Base-by-base conservation (phyloP, 2,329 filamentous ascomycete genomes). In the Zarea fungicola region DNA sequence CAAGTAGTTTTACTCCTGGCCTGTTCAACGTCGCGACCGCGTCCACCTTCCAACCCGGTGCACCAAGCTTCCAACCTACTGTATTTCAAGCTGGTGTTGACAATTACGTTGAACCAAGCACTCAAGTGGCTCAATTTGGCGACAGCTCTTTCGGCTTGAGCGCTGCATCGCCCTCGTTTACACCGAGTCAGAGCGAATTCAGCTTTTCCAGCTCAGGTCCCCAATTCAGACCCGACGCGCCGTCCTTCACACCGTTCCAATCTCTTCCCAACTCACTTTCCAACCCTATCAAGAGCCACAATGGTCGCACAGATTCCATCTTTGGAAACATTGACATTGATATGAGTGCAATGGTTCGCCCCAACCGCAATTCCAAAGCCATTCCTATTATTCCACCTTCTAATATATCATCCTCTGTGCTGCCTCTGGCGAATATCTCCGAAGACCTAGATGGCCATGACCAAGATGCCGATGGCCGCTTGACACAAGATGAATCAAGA, bases 311-410 rank as follows among this genome's bases (percentile, higher is more conserved):
- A 1, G 69, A 69, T 53, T 76, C 78, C 45, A 87, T 90, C 57
- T 89, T 90, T 62, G 77, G 81, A 42, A 83, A 83, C 35, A 84
- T 91, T 55, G 78, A 81, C 54, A 69, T 87, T 26, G 78, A 74
- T 48, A 65, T 75, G 26, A 74, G 77, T 13, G 83, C 88, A 19
- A 76, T 82, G 42, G 69, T 80, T 23, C 86, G 86, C 59, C 78
- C 84, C 6, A 65, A 69, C 1, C 89, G 87, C 67, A 83, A 81
- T 57, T 88, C 84, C 5, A 96, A 93, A 68, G 89, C 89, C 9
- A 79, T 96, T 48, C 87, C 90, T 0, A 95, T 96, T 54, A 69
- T 92, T 9, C 76, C 76, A 32, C 87, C 87, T 1, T 74, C 81
- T 50, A 82, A 73, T 57, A 68, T 54, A 71, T 73, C 56, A 65